Base-by-base conservation (phyloP, 225 moss, liverwort and hornwort species). In the Lunularia cruciata region DNA sequence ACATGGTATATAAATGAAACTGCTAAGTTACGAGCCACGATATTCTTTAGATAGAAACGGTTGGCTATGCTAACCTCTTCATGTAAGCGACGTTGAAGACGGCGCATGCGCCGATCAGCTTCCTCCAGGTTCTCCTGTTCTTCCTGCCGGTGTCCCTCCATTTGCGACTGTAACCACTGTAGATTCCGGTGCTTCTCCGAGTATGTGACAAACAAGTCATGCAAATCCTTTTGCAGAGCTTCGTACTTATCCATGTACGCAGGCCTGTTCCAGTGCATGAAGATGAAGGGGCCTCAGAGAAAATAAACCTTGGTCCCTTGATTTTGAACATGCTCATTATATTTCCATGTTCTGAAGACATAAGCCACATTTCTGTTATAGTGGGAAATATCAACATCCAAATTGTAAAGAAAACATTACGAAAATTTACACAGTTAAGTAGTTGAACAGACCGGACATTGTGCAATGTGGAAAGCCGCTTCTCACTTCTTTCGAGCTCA, bases 161-260 rank as follows among this genome's bases (percentile, higher is more conserved):
- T 73, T 75, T 88, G 86, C 3, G 63, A 75, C 19, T 86, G 75
- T 12, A 92, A 67, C 90, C 90, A 92, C 34, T 81, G 84, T 20
- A 85, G 47, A 77, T 90, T 92, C 23, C 86, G 75, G 39, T 76
- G 55, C 11, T 83, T 92, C 57, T 86, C 80, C 36, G 82, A 69
- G 57, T 88, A 92, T 10, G 53, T 45, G 12, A 18, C 57, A 47
- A 86, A 92, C 5, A 92, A 60, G 12, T 35, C 63, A 37, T 76
- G 65, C 57, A 92, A 75, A 3, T 84, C 79, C 57, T 76, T 75
- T 78, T 88, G 86, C 37, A 92, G 63, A 36, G 69, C 76, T 55
- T 92, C 82, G 30, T 92, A 92, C 61, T 90, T 73, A 46, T 92
- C 86, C 70, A 72, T 73, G 49, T 92, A 90, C 19, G 85, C 75